These are phyloP conservation scores for Pythium periplocum DNA, from an alignment of 352 stramenopile species.

Conservation along the genomic window DNA sequence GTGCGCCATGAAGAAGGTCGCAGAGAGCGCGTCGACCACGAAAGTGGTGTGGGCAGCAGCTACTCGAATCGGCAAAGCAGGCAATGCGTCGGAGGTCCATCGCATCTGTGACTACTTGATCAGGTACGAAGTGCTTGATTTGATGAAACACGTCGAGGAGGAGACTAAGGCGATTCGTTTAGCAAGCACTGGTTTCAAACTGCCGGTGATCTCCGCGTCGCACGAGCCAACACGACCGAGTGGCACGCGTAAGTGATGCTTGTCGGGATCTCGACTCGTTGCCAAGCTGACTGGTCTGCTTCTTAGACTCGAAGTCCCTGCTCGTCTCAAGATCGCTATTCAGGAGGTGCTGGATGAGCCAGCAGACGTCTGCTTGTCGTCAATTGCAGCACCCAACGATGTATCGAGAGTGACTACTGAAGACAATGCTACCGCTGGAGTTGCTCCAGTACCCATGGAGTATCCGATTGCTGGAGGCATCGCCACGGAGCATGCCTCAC, in stretches of 20 bases:
- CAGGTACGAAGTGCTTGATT: constrained; percentile 22
- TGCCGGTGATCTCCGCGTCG: constrained; percentile 43
- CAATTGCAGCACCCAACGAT: too few species aligned
- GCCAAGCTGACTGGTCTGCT: background rate
- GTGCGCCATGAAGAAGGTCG: constrained; percentile 8
- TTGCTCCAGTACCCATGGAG: too few species aligned
- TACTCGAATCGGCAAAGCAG: constrained; percentile 45
- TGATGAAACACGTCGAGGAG: too few species aligned
- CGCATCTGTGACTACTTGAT: constrained; percentile 57
- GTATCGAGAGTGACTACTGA: too few species aligned
- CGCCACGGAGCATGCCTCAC: too few species aligned
- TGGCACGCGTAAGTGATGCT: constrained; percentile 44
- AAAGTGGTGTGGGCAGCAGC: constrained; percentile 50
- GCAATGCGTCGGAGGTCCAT: constrained; percentile 41
- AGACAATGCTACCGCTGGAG: too few species aligned
- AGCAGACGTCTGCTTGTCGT: too few species aligned
- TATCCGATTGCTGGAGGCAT: too few species aligned
- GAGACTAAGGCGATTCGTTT: background rate
- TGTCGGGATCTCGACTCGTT: background rate
- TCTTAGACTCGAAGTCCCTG: constrained; percentile 41
- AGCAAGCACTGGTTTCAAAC: constrained; percentile 73
- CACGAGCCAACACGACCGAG: constrained; percentile 27
- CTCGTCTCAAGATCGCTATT: constrained; percentile 57
- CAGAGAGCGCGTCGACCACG: constrained; percentile 23
- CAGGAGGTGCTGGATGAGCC: constrained; percentile 49